These are phyloP conservation scores for Teratosphaeria zuluensis DNA, from an alignment of 2,329 filamentous ascomycete genomes.

Conservation along the genomic window DNA sequence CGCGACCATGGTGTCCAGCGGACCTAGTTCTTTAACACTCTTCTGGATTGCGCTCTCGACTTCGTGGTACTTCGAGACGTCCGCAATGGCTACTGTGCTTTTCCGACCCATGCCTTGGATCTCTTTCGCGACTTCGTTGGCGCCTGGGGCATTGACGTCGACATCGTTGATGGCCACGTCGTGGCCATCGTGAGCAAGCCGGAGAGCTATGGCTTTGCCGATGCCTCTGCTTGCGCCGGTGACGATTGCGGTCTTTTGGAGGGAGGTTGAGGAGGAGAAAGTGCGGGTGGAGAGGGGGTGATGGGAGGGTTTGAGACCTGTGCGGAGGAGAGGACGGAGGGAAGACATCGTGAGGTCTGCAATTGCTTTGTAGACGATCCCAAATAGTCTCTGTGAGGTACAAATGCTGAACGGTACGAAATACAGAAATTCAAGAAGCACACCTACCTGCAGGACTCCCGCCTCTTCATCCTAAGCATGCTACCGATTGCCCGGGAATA, in stretches of 20 bases:
- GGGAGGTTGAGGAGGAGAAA: background rate
- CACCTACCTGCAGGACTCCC: background rate
- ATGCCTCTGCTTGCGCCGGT: slow-evolving; percentile 29
- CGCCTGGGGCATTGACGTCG: slow-evolving; percentile 40
- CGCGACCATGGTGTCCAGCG: slow-evolving; percentile 45
- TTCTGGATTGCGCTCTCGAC: slow-evolving; percentile 45
- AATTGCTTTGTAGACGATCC: background rate
- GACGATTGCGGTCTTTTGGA: slow-evolving; percentile 23
- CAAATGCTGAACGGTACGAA: background rate
- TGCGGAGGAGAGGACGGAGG: background rate
- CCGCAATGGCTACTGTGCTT: slow-evolving; percentile 47
- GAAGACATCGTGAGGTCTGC: background rate
- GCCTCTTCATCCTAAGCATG: background rate
- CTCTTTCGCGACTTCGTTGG: slow-evolving; percentile 44
- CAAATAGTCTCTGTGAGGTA: background rate
- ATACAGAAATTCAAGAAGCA: too few relatives aligned
- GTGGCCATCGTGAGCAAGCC: slow-evolving; percentile 56
- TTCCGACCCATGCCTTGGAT: slow-evolving; percentile 44
- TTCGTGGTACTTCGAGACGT: slow-evolving; percentile 48
- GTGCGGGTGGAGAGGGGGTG: background rate
- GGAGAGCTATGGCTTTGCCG: slow-evolving; percentile 53
- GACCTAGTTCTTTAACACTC: slow-evolving; percentile 45
- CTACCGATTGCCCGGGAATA: background rate
- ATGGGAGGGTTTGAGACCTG: background rate
- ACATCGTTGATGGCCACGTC: slow-evolving; percentile 58